A percentile compares a stretch with the other conserved stretches of the same genome.
These are phyloP conservation scores for Acorus gramineus DNA, from an alignment of 106 monocot species.

Conservation along the genomic window DNA sequence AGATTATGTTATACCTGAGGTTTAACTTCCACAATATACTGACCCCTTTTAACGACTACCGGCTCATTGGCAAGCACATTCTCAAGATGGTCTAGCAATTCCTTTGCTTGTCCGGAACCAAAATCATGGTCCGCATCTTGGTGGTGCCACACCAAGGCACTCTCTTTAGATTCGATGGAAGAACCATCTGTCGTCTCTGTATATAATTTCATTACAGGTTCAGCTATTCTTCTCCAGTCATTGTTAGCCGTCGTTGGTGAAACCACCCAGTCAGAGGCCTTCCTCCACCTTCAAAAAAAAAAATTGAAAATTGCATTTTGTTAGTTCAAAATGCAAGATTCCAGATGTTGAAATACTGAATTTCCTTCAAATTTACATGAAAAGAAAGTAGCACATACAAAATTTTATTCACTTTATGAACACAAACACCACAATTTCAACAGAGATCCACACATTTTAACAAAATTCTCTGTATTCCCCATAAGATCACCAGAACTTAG, in stretches of 20 bases:
- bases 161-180: conserved; percentile 25
- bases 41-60: conserved; percentile 31
- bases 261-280: too few relatives aligned
- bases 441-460: too few relatives aligned
- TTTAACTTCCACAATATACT: conserved; percentile 41
- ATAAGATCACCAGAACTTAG: too few relatives aligned
- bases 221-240: conserved; percentile 22
- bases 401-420: too few relatives aligned
- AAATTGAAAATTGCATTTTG: too few relatives aligned
- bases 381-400: too few relatives aligned
- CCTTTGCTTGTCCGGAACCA: conserved; percentile 34
- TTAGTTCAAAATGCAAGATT: too few relatives aligned
- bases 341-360: too few relatives aligned
- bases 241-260: background rate
- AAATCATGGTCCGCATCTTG: conserved; percentile 34
- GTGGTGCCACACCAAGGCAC: conserved; percentile 32
- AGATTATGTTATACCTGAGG: conserved; percentile 18
- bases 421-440: too few relatives aligned
- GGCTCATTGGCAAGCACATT: conserved; percentile 35
- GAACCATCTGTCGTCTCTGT: conserved; percentile 36
- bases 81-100: conserved; percentile 24
- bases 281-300: too few relatives aligned
- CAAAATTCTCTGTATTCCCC: too few relatives aligned
- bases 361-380: too few relatives aligned
- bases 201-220: conserved; percentile 27